Conservation (phyloP, 2,329 filamentous ascomycete genomes). For the Gaeumannomyces tritici region DNA sequence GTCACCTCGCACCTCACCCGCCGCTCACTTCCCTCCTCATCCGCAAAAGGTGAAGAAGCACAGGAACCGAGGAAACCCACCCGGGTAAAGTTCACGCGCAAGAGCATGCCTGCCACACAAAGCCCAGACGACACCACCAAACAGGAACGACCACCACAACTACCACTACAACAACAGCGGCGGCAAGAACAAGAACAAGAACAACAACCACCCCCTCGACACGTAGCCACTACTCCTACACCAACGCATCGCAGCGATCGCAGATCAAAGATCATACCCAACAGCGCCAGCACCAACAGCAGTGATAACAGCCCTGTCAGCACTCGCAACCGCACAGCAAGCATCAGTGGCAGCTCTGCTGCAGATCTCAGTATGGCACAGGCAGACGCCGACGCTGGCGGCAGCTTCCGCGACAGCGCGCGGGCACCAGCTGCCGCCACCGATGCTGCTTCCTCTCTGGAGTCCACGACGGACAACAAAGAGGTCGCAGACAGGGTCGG, state of each 20-base stretch:
- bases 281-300: not conserved
- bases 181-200: too few species aligned
- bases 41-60: conserved; percentile 22
- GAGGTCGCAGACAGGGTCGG: conserved; percentile 30
- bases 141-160: too few species aligned
- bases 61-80: conserved; percentile 26
- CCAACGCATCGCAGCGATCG: not conserved
- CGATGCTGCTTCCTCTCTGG: too few species aligned
- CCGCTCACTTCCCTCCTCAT: not conserved
- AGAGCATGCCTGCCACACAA: conserved; percentile 8
- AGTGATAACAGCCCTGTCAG: not conserved
- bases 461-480: conserved; percentile 21
- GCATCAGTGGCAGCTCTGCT: not conserved
- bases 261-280: not conserved
- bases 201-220: not conserved
- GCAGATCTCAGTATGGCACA: not conserved
- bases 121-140: conserved; percentile 2
- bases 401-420: too few species aligned
- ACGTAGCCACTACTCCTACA: not conserved
- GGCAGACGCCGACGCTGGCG: too few species aligned
- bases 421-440: too few species aligned
- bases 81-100: conserved; percentile 17
- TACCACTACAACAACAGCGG: not conserved
- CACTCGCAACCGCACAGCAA: not conserved
- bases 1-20: not conserved